phyloP scores from a whole-genome alignment of 2,329 filamentous ascomycete genomes.

The Bipolaris bicolor region DNA sequence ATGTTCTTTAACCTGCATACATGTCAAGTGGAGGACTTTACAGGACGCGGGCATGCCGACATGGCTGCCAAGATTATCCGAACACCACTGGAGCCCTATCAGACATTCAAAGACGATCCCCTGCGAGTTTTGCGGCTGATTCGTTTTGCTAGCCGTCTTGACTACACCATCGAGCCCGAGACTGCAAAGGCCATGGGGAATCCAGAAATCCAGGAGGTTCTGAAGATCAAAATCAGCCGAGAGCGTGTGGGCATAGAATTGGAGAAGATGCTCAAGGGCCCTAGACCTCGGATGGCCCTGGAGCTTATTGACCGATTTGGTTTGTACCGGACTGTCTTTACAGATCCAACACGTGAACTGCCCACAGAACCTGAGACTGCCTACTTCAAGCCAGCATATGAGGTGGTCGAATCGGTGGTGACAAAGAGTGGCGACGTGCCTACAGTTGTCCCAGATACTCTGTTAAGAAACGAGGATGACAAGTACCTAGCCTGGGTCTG shows the following conservation, averaged over 20 bases:
- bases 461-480: slow-evolving; percentile 69
- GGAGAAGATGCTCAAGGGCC: slow-evolving; percentile 84
- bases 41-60: slow-evolving; percentile 73
- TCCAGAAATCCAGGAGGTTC: slow-evolving; percentile 74
- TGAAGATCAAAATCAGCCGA: slow-evolving; percentile 88
- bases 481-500: slow-evolving; percentile 78
- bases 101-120: slow-evolving; percentile 95
- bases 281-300: slow-evolving; percentile 67
- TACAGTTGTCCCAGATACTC: slow-evolving; percentile 51
- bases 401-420: slow-evolving; percentile 58
- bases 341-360: slow-evolving; percentile 65
- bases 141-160: slow-evolving; percentile 84
- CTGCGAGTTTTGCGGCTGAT: slow-evolving; percentile 85
- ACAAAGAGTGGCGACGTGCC: slow-evolving; percentile 27
- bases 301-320: slow-evolving; percentile 68
- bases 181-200: slow-evolving; percentile 78
- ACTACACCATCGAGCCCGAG: slow-evolving; percentile 75
- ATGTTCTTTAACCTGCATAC: slow-evolving; percentile 94
- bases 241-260: slow-evolving; percentile 87
- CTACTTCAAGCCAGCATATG: slow-evolving; percentile 69
- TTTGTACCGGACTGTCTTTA: slow-evolving; percentile 76
- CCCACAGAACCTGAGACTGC: slow-evolving; percentile 62
- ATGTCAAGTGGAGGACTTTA: slow-evolving; percentile 81
- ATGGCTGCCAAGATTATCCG: slow-evolving; percentile 75
- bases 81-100: slow-evolving; percentile 84